phyloP scores from a whole-genome alignment of 2,329 filamentous ascomycete genomes.

The Penicillium sp. region DNA sequence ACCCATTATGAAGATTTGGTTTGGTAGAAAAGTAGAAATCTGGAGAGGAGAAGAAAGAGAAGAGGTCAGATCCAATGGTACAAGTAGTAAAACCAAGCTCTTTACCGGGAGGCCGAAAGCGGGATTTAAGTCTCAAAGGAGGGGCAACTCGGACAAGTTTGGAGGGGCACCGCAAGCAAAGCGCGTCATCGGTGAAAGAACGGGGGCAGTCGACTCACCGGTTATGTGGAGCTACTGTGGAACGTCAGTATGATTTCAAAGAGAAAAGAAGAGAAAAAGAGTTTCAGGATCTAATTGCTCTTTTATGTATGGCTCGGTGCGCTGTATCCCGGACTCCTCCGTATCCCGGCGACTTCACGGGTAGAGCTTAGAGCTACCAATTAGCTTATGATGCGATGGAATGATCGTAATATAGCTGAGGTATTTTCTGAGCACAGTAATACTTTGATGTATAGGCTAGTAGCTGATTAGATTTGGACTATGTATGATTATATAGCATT shows the following conservation, averaged over 20 bases:
- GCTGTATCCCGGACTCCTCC: slow-evolving; percentile 17
- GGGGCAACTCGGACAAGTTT: slow-evolving; percentile 14
- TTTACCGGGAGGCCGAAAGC: slow-evolving; percentile 28
- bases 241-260: slow-evolving; percentile 40
- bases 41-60: slow-evolving; percentile 4
- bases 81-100: slow-evolving; percentile 7
- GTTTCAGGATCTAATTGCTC: slow-evolving; percentile 9
- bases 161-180: slow-evolving; percentile 19
- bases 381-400: no score
- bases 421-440: no score
- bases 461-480: no score
- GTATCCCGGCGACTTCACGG: slow-evolving; percentile 1
- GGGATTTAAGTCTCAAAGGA: slow-evolving; percentile 23
- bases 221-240: slow-evolving; percentile 30
- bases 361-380: no score
- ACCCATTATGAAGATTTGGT: slow-evolving; percentile 40
- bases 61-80: slow-evolving; percentile 9
- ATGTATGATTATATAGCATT: no score
- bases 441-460: no score
- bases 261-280: background rate
- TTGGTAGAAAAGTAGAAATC: slow-evolving; percentile 4
- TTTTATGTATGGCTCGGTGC: slow-evolving; percentile 5
- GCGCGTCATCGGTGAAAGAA: slow-evolving; percentile 27
- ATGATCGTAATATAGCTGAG: no score
- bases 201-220: slow-evolving; percentile 33